A percentile compares a stretch with the other conserved stretches of the same genome.
phyloP scores from a whole-genome alignment of 768 basidiomycete genomes.

The Russula lepida region DNA sequence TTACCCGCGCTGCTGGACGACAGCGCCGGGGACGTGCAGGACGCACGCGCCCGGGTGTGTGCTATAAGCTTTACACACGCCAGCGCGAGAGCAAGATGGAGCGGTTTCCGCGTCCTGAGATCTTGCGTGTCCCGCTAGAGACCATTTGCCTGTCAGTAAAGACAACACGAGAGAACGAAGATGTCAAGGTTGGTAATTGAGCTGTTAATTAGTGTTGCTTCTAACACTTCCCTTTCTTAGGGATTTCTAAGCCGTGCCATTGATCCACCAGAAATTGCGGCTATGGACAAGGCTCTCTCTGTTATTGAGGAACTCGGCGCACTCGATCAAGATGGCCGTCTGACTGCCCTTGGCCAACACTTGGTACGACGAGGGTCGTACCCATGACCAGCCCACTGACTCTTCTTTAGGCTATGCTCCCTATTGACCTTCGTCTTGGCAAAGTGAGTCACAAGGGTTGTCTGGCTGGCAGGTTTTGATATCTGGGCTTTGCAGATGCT shows the following conservation, averaged over 20 bases:
- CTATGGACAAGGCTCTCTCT: slow-evolving; percentile 70
- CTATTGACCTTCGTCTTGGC: slow-evolving; percentile 77
- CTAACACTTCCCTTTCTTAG: slow-evolving; percentile 28
- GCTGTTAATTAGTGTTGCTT: not conserved
- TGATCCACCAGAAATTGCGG: slow-evolving; percentile 67
- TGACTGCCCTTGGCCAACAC: slow-evolving; percentile 80
- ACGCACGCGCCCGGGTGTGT: slow-evolving; percentile 70
- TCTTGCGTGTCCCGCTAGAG: slow-evolving; percentile 79
- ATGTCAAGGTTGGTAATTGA: slow-evolving; percentile 52
- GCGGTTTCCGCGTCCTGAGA: slow-evolving; percentile 77
- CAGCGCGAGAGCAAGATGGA: slow-evolving; percentile 62
- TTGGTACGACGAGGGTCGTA: slow-evolving; percentile 38
- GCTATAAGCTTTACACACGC: slow-evolving; percentile 83
- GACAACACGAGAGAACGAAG: slow-evolving; percentile 63
- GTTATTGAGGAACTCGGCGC: slow-evolving; percentile 74
- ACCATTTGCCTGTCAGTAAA: slow-evolving; percentile 76
- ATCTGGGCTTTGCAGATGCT: slow-evolving; percentile 58
- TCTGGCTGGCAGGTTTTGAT: not conserved
- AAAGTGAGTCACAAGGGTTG: slow-evolving; percentile 42
- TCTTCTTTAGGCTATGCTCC: slow-evolving; percentile 61
- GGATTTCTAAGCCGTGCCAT: slow-evolving; percentile 65
- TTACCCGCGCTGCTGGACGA: slow-evolving; percentile 66
- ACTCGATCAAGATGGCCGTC: slow-evolving; percentile 47
- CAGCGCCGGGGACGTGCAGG: slow-evolving; percentile 90
- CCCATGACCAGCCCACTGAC: not conserved